These are phyloP conservation scores for Claviceps pazoutovae DNA, from an alignment of 2,329 filamentous ascomycete genomes.

Conservation along the genomic window DNA sequence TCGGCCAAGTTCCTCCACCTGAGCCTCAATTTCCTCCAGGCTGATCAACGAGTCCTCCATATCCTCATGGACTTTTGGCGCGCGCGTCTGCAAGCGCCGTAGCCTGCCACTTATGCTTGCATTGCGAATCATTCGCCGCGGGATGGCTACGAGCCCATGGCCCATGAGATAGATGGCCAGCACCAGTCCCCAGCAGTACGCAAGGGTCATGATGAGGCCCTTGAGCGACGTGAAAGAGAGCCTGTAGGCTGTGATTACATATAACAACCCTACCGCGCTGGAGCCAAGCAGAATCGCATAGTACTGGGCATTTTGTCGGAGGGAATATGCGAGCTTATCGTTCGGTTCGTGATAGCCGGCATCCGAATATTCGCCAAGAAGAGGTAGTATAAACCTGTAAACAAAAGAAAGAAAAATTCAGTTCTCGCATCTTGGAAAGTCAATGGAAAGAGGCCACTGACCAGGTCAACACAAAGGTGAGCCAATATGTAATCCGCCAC, in stretches of 20 bases:
- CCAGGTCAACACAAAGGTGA: conserved; percentile 93
- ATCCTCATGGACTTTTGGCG: conserved; percentile 72
- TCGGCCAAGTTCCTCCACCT: conserved; percentile 64
- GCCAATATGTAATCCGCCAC: conserved; percentile 94
- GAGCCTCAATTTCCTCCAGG: conserved; percentile 67
- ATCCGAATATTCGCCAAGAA: conserved; percentile 89
- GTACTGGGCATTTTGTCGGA: conserved; percentile 79
- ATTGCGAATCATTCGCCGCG: conserved; percentile 64
- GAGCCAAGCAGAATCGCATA: conserved; percentile 66
- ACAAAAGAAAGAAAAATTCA: not conserved
- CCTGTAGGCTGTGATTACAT: conserved; percentile 68
- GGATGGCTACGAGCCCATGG: conserved; percentile 85
- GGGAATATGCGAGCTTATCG: conserved; percentile 67
- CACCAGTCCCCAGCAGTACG: conserved; percentile 85
- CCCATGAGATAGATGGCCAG: conserved; percentile 96
- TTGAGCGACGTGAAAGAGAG: conserved; percentile 63
- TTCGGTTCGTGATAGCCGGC: conserved; percentile 82
- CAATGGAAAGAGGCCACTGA: conserved; percentile 23
- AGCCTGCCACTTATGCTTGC: conserved; percentile 64
- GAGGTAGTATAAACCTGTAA: conserved; percentile 69
- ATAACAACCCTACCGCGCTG: conserved; percentile 59
- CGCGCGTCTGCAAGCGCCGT: conserved; percentile 60
- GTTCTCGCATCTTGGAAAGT: not conserved
- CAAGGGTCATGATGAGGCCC: conserved; percentile 77
- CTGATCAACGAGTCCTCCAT: conserved; percentile 71